Evolutionary conservation across 2,329 filamentous ascomycete species (phyloP).

Genomic region (Thielaviopsis punctulata): DNA sequence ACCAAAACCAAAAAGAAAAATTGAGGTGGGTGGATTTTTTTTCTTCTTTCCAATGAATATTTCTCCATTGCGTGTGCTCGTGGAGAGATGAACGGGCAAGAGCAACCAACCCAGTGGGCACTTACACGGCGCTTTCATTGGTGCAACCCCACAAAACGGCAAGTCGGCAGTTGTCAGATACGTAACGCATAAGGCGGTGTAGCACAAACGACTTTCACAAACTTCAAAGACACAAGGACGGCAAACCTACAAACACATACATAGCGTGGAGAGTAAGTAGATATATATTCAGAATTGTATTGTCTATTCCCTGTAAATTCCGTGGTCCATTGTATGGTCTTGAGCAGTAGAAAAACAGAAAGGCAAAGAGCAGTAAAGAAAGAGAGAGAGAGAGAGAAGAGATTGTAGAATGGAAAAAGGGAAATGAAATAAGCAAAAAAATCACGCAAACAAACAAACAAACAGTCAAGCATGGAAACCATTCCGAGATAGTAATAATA

Average conservation of each 20-base stretch:
- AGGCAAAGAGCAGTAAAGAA: background rate
- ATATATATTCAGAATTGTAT: background rate
- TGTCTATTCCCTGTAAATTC: background rate
- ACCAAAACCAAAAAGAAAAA: background rate
- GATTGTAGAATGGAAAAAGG: background rate
- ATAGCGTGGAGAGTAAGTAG: conserved; percentile 1
- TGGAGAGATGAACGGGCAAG: no score
- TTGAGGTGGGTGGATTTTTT: no score
- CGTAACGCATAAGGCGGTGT: no score
- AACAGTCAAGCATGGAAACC: background rate
- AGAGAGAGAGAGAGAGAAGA: background rate
- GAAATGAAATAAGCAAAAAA: conserved; percentile 6
- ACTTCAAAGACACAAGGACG: no score
- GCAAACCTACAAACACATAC: background rate
- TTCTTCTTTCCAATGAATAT: no score
- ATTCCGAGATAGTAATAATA: conserved; percentile 5
- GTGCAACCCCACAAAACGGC: no score
- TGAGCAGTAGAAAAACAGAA: background rate
- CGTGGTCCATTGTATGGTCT: background rate
- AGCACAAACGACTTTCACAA: background rate
- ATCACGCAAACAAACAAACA: background rate
- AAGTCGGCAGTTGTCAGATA: no score
- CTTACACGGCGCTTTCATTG: no score
- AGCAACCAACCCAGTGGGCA: no score
- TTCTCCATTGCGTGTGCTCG: no score